Evolutionary conservation across 1,284 basidiomycete species (phyloP), one percentile per base, ranked within the genome.

Genomic region (Tetrapyrgos nigripes): DNA sequence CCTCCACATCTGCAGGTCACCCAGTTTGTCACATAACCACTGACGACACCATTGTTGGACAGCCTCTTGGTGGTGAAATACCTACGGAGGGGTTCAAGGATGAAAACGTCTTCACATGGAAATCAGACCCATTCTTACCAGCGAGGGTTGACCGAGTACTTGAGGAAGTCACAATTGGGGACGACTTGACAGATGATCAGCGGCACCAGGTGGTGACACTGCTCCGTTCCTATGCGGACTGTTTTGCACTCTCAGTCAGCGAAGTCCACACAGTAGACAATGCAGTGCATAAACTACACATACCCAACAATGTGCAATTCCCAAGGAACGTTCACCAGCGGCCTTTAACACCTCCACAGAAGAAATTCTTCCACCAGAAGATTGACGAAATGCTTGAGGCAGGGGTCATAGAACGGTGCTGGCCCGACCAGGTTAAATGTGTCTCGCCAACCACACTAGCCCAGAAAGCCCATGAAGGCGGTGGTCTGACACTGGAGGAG

Each of bases 341-440:
- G n/a, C n/a, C n/a, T n/a, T n/a, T n/a, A n/a, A n/a, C n/a, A n/a
- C n/a, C n/a, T n/a, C n/a, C n/a, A n/a, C n/a, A n/a, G n/a, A n/a
- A n/a, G n/a, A n/a, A n/a, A n/a, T n/a, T n/a, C n/a, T n/a, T n/a
- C n/a, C n/a, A n/a, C n/a, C n/a, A n/a, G 45, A 59, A 27, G 14
- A 59, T 77, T 2, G 69, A 76, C 40, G 66, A 71, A 26, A 68
- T 79, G 65, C 47, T 73, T 3, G 67, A 61, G 4, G 72, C 74
- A 0, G 70, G 63, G 1, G 70, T 77, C 23, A 70, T 78, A 13
- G 52, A 58, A 43, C 60, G 28, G 10, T 55, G 61, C 21, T 31
- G 54, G 1, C 66, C 67, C 5, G 59, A 45, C 21, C 52, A 70
- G 2, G 72, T 76, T 26, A 71, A 70, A 37, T 71, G 69, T 45